A percentile compares a stretch with the other conserved stretches of the same genome.
Evolutionary conservation across 352 stramenopile genomes (phyloP).

Genomic region (Globisporangium okanoganense): DNA sequence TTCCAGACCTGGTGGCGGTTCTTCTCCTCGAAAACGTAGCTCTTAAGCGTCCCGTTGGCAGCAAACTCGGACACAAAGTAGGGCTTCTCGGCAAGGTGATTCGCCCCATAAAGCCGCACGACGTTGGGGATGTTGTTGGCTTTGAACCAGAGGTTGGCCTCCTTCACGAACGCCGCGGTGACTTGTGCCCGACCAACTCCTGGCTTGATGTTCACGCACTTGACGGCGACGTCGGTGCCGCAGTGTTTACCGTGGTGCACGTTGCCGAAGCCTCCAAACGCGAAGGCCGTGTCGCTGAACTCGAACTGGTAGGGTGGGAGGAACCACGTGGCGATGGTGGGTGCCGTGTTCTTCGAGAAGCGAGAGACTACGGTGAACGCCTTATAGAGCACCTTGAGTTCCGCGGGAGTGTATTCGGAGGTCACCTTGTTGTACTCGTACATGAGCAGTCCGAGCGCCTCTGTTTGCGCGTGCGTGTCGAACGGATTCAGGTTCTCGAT

Average conservation of each 20-base stretch:
- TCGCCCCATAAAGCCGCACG: not conserved
- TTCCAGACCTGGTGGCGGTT: not conserved
- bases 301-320: conserved; percentile 8
- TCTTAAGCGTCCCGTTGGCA: not conserved
- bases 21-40: not conserved
- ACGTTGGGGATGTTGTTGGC: conserved; percentile 2
- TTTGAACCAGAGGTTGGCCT: not conserved
- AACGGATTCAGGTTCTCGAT: not conserved
- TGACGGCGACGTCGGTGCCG: not conserved
- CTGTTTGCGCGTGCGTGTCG: not conserved
- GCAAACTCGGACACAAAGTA: conserved; percentile 6
- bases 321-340: conserved; percentile 3
- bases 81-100: not conserved
- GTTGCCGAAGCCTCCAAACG: not conserved
- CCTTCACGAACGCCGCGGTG: not conserved
- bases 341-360: not conserved
- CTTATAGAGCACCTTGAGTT: conserved; percentile 1
- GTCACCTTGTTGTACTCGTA: conserved; percentile 3
- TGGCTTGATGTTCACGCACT: not conserved
- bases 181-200: not conserved
- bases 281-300: not conserved
- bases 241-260: not conserved
- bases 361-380: not conserved
- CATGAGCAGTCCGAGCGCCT: conserved; percentile 4
- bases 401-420: not conserved